Conservation (phyloP, 164 flowering plant genomes). For the Paratinospora sagittata region DNA sequence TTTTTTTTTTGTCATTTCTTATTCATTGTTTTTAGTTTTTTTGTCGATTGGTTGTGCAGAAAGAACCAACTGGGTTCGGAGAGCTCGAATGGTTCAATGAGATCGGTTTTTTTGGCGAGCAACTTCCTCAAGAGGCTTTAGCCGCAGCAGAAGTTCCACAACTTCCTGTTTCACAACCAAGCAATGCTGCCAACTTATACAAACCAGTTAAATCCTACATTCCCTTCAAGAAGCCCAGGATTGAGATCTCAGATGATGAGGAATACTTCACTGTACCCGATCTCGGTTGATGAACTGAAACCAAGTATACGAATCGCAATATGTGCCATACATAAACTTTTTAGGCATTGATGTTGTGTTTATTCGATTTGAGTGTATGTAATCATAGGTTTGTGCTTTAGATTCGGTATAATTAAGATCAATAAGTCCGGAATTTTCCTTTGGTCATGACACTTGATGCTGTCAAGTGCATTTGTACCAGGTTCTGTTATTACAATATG, state of each 20-base stretch:
- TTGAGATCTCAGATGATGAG: conserved; percentile 57
- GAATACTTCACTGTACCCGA: conserved; percentile 84
- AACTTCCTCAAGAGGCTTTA: conserved; percentile 42
- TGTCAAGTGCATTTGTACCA: not conserved
- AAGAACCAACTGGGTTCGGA: conserved; percentile 55
- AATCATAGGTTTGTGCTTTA: not conserved
- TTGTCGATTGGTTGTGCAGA: conserved; percentile 30
- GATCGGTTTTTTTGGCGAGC: conserved; percentile 57
- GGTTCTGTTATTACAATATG: not conserved
- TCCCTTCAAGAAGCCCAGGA: conserved; percentile 68
- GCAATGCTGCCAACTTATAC: conserved; percentile 23
- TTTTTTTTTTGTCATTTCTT: no score
- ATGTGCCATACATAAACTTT: not conserved
- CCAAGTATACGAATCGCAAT: not conserved
- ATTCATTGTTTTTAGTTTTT: not conserved
- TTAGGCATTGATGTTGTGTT: not conserved
- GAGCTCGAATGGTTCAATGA: conserved; percentile 76
- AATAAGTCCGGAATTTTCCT: not conserved
- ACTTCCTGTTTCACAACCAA: conserved; percentile 39
- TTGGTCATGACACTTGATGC: not conserved
- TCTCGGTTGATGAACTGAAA: conserved; percentile 61
- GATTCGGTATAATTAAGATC: not conserved
- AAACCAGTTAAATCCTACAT: conserved; percentile 40
- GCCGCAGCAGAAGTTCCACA: conserved; percentile 90
- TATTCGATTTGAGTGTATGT: not conserved